phyloP scores from a whole-genome alignment of 495 filamentous ascomycete species.

The Aspergillus funiculosus region DNA sequence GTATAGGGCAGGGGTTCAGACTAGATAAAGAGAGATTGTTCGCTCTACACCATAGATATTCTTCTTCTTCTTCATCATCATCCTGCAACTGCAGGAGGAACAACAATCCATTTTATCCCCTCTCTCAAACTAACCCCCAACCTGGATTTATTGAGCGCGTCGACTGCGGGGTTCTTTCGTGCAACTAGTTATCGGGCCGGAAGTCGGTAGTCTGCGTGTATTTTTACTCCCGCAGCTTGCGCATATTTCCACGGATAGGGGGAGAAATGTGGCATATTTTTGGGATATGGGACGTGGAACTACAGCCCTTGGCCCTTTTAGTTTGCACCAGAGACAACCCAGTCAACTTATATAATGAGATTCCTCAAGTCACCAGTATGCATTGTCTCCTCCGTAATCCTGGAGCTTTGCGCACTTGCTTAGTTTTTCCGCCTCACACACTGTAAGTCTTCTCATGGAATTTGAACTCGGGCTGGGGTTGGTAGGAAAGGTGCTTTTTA shows the following conservation, averaged over 20 bases:
- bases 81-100: no score
- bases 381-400: not conserved
- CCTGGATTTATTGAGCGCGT: no score
- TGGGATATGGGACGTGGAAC: not conserved
- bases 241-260: not conserved
- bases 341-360: not conserved
- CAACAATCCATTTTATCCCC: no score
- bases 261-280: not conserved
- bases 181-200: constrained; percentile 6
- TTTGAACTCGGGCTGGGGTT: not conserved
- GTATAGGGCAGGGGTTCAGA: no score
- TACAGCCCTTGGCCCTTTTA: not conserved
- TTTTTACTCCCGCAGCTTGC: not conserved
- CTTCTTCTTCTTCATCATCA: no score
- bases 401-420: not conserved
- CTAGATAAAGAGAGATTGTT: no score
- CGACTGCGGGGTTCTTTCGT: constrained; percentile 7
- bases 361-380: not conserved
- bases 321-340: not conserved
- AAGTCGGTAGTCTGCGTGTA: not conserved
- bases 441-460: not conserved
- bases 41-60: no score
- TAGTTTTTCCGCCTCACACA: not conserved
- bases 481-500: no score
- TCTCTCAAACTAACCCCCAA: no score